Percentiles rank a stretch among this genome's conserved stretches.
phyloP scores from a whole-genome alignment of 129 eudicot genomes.

The Erigeron canadensis region DNA sequence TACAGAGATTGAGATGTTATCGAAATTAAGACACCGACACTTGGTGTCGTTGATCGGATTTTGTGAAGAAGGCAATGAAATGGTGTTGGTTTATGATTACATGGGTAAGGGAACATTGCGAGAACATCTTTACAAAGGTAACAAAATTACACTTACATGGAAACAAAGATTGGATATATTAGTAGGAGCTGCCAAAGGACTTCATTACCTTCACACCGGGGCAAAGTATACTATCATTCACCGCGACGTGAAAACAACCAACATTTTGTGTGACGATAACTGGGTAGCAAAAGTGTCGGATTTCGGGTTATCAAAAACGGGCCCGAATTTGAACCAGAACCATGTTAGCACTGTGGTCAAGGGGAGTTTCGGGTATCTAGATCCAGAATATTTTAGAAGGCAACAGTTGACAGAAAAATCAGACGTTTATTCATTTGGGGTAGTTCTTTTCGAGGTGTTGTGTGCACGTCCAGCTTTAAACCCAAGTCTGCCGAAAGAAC shows the following conservation, averaged over 20 bases:
- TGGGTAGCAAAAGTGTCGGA: constrained; percentile 83
- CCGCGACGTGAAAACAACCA: constrained; percentile 75
- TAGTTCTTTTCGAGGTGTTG: constrained; percentile 64
- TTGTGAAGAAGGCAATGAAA: constrained; percentile 71
- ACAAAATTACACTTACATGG: constrained; percentile 64
- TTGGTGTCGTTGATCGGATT: constrained; percentile 74
- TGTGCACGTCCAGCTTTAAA: constrained; percentile 79
- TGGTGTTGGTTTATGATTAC: constrained; percentile 74
- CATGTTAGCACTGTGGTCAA: constrained; percentile 79
- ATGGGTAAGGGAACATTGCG: constrained; percentile 80
- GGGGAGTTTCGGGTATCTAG: constrained; percentile 71
- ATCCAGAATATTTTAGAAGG: constrained; percentile 69
- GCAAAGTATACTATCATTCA: constrained; percentile 79
- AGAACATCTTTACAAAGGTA: constrained; percentile 71
- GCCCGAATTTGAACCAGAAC: constrained; percentile 65
- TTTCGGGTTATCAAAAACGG: constrained; percentile 74
- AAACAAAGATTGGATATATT: constrained; percentile 68
- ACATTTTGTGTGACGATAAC: constrained; percentile 69
- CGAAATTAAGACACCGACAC: constrained; percentile 67
- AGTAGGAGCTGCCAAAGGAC: constrained; percentile 68
- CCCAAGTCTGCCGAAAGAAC: constrained; percentile 70
- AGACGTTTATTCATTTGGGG: constrained; percentile 73
- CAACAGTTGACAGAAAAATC: constrained; percentile 71
- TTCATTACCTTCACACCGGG: constrained; percentile 78
- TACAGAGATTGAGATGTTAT: constrained; percentile 76